Percentiles rank a stretch among this genome's conserved stretches.
Conservation (phyloP, 176 grass and related monocot genomes). For the Carex kokanica region DNA sequence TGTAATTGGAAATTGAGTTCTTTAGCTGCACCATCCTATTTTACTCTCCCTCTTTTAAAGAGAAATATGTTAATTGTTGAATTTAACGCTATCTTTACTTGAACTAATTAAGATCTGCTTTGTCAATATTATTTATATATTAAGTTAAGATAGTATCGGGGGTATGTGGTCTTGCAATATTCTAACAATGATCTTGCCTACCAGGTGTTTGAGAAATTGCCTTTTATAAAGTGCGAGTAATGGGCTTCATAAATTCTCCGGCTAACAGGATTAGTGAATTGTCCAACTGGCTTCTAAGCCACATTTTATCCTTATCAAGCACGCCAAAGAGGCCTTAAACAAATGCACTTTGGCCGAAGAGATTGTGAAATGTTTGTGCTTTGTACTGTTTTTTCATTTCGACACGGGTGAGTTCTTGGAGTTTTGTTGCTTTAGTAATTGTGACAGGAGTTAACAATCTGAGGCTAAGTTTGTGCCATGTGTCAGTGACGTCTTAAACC, state of each 20-base stretch:
- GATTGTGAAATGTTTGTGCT: neutral
- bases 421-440: neutral
- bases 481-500: neutral
- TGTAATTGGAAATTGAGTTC: neutral
- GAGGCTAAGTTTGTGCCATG: neutral
- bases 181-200: neutral
- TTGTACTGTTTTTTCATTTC: neutral
- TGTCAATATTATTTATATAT: neutral
- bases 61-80: neutral
- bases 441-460: neutral
- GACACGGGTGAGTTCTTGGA: neutral
- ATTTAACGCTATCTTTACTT: neutral
- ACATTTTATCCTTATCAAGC: neutral
- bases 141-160: neutral
- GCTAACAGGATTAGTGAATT: neutral
- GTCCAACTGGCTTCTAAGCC: neutral
- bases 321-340: neutral
- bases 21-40: neutral
- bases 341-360: neutral
- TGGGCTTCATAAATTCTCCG: neutral
- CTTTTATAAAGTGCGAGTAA: neutral
- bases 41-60: neutral
- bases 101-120: neutral
- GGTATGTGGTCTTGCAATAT: neutral
- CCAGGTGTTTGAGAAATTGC: slow-evolving; percentile 16